Conservation (phyloP, 2,329 filamentous ascomycete genomes). For the Byssoonygena ceratinophila region DNA sequence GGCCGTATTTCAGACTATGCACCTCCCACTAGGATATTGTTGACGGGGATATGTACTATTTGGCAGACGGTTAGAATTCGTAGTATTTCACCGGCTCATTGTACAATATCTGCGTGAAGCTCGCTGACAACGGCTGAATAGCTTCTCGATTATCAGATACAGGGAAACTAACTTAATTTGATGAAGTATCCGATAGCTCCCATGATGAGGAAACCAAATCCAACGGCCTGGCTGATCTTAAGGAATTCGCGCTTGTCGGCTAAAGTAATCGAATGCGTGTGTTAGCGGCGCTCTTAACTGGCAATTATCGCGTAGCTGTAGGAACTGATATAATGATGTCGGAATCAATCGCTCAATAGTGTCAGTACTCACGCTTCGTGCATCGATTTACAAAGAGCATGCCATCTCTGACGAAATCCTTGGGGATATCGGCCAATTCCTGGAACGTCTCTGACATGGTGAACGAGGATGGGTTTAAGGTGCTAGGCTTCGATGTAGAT, state of each 20-base stretch:
- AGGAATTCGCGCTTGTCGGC: constrained; percentile 51
- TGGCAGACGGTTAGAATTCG: neutral
- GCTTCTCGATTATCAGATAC: neutral
- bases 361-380: constrained; percentile 37
- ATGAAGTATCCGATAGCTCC: constrained; percentile 51
- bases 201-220: constrained; percentile 52
- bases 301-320: constrained; percentile 9
- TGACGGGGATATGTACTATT: constrained; percentile 42
- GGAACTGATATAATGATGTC: constrained; percentile 14
- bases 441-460: constrained; percentile 49
- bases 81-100: neutral
- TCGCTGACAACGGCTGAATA: too few relatives aligned
- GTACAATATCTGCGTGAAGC: neutral
- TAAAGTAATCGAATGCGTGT: constrained; percentile 26
- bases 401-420: constrained; percentile 44
- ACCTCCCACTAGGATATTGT: constrained; percentile 42
- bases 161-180: constrained; percentile 44
- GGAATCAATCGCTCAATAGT: neutral
- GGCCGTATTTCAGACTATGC: constrained; percentile 23
- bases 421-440: constrained; percentile 49
- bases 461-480: constrained; percentile 14
- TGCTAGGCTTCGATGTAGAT: neutral
- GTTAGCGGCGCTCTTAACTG: constrained; percentile 10
- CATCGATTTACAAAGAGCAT: constrained; percentile 41
- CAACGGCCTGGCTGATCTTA: constrained; percentile 51